These are phyloP conservation scores for Barnettozyma populi DNA, from an alignment of 805 yeast species.

Conservation along the genomic window DNA sequence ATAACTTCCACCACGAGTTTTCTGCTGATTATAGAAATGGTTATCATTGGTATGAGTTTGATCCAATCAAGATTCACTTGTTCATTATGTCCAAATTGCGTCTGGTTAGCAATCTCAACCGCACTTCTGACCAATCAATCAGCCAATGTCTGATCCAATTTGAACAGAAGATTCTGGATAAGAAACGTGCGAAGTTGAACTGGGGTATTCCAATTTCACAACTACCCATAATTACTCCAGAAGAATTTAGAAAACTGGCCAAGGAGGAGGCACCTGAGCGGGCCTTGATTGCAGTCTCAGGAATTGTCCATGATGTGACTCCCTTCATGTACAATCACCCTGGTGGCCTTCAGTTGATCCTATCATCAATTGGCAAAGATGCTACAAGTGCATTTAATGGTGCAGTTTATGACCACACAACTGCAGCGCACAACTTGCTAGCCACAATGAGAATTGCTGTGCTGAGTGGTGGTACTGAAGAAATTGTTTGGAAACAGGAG, in stretches of 20 bases:
- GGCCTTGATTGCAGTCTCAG: constrained; percentile 76
- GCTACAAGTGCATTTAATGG: constrained; percentile 94
- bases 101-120: constrained; percentile 51
- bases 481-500: constrained; percentile 76
- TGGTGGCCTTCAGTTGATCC: constrained; percentile 78
- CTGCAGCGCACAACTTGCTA: constrained; percentile 84
- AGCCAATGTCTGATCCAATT: constrained; percentile 75
- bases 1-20: constrained; percentile 93
- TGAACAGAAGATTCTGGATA: constrained; percentile 74
- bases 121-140: constrained; percentile 39
- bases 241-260: constrained; percentile 39
- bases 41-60: constrained; percentile 65
- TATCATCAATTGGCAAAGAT: constrained; percentile 83
- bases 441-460: constrained; percentile 95
- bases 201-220: constrained; percentile 95
- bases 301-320: constrained; percentile 89
- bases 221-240: constrained; percentile 62
- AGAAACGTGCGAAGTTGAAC: constrained; percentile 68
- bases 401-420: constrained; percentile 88
- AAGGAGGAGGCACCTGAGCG: constrained; percentile 42
- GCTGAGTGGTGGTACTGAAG: constrained; percentile 73
- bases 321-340: constrained; percentile 92
- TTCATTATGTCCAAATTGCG: constrained; percentile 43
- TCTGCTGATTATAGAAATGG: constrained; percentile 86
- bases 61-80: constrained; percentile 81